phyloP scores from a whole-genome alignment of 179 eudicot genomes.

The Corrigiola litoralis region DNA sequence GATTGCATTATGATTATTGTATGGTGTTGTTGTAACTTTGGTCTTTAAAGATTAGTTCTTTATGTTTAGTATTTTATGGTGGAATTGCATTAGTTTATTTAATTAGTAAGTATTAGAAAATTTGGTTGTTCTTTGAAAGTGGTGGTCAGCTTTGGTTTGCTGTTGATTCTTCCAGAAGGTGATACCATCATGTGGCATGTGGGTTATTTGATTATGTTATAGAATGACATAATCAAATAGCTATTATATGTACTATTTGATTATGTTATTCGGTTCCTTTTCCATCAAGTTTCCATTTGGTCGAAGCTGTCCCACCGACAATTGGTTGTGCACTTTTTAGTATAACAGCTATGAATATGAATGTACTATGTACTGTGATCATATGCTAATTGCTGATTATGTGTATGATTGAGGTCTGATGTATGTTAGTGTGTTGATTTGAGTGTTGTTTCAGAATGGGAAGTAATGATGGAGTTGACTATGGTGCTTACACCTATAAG shows the following conservation, averaged over 20 bases:
- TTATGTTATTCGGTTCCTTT: background rate
- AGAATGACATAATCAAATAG: background rate
- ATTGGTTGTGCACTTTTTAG: background rate
- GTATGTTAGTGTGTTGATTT: background rate
- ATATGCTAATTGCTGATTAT: background rate
- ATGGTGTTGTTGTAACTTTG: too few species aligned
- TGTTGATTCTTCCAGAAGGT: too few species aligned
- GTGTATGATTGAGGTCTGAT: constrained; percentile 1
- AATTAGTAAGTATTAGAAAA: too few species aligned
- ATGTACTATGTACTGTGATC: background rate
- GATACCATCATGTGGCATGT: too few species aligned
- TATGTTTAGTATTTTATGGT: too few species aligned
- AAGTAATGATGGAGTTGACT: constrained; percentile 39
- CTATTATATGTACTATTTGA: background rate
- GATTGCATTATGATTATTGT: too few species aligned
- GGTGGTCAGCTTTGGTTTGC: constrained; percentile 13
- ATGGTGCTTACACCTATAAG: constrained; percentile 82
- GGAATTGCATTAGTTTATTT: too few species aligned
- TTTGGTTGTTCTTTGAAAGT: too few species aligned
- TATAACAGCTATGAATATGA: too few species aligned
- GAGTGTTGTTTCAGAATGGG: constrained; percentile 62
- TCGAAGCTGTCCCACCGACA: background rate
- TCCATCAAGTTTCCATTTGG: background rate
- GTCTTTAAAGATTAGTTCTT: too few species aligned
- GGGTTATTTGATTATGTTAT: constrained; percentile 1